phyloP scores from a whole-genome alignment of 1,139 yeast genomes.

The Blastobotrys persicus region DNA sequence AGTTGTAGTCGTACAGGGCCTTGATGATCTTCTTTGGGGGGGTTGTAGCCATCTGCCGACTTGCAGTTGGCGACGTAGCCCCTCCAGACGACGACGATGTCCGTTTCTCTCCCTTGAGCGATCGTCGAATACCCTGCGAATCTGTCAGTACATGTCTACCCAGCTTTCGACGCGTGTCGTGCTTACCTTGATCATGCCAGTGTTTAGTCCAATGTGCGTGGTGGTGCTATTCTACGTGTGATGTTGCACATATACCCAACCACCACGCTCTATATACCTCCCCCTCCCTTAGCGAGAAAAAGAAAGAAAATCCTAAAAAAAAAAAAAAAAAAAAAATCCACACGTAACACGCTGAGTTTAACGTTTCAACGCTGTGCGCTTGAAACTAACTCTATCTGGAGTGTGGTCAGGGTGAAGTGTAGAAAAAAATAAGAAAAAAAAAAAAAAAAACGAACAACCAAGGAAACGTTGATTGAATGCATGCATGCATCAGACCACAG shows the following conservation, averaged over 20 bases:
- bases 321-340: not conserved
- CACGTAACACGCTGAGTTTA: too few relatives aligned
- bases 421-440: too few relatives aligned
- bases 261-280: not conserved
- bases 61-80: conserved; percentile 5
- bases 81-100: conserved; percentile 30
- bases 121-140: conserved; percentile 36
- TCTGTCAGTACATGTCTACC: not conserved
- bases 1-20: conserved; percentile 73
- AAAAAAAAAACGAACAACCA: too few relatives aligned
- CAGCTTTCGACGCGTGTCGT: too few relatives aligned
- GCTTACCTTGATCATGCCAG: conserved; percentile 12
- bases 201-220: not conserved
- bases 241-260: not conserved
- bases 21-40: conserved; percentile 78
- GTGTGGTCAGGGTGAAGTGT: too few relatives aligned
- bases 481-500: too few relatives aligned
- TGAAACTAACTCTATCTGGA: too few relatives aligned
- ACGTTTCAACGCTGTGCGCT: too few relatives aligned
- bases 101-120: conserved; percentile 38
- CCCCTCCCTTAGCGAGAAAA: not conserved
- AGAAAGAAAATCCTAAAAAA: not conserved
- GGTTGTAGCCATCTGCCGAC: conserved; percentile 31
- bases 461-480: too few relatives aligned
- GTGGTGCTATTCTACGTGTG: not conserved